Conservation (phyloP, 2,329 filamentous ascomycete species). For the Colletotrichum sp. region DNA sequence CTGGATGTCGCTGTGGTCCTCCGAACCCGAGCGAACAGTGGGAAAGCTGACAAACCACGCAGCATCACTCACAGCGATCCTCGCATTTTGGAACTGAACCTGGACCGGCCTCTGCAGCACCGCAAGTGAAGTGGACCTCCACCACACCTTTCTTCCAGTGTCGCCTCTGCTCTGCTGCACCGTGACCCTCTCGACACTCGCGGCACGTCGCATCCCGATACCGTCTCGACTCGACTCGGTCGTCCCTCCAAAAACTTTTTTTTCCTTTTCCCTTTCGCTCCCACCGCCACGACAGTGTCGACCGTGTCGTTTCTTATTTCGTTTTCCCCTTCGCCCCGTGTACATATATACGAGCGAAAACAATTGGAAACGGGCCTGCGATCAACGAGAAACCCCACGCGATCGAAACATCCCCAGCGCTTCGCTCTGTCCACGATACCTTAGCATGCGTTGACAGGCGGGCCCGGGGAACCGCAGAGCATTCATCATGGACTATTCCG, state of each 20-base stretch:
- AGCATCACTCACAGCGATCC: not conserved
- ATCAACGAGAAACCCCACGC: not conserved
- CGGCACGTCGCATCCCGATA: conserved; percentile 13
- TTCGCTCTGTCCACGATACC: not conserved
- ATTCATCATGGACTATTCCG: conserved; percentile 18
- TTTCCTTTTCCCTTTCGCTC: not conserved
- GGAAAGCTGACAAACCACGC: conserved; percentile 18
- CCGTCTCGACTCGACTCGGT: conserved; percentile 7
- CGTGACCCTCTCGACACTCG: not conserved
- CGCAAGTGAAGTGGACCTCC: not conserved
- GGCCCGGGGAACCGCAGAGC: conserved; percentile 5
- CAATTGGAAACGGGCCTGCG: not conserved
- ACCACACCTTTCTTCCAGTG: not conserved
- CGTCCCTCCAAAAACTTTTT: conserved; percentile 3
- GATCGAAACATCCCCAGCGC: not conserved
- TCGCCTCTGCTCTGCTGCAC: not conserved
- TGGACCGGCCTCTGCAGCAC: not conserved
- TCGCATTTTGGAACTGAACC: conserved; percentile 5
- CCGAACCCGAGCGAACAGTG: not conserved
- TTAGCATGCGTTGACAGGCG: conserved; percentile 20
- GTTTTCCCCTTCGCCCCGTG: not conserved
- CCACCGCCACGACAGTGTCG: not conserved
- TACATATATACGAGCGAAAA: not conserved
- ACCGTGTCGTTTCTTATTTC: not conserved
- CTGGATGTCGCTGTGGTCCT: not conserved